A percentile compares a stretch with the other conserved stretches of the same genome.
These are phyloP conservation scores for Boletus edulis DNA, from an alignment of 768 basidiomycete species.

Conservation along the genomic window DNA sequence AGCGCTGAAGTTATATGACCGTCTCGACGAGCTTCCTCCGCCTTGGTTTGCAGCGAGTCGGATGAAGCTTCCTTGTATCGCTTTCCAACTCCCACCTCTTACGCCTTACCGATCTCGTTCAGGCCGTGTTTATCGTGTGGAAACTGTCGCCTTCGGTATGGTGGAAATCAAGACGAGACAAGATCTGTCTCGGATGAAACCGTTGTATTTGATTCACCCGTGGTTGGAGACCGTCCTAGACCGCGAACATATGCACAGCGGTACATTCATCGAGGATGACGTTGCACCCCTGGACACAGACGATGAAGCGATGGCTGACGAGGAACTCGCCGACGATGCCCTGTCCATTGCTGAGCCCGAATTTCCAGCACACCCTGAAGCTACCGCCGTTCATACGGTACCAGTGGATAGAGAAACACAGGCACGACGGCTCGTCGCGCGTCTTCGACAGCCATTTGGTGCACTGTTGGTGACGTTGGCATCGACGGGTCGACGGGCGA, in stretches of 20 bases:
- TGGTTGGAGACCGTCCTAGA: slow-evolving; percentile 3
- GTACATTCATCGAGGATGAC: background rate
- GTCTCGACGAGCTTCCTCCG: background rate
- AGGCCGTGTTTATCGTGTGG: background rate
- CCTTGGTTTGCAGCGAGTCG: background rate
- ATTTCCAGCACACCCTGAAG: too few relatives aligned
- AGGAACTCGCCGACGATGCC: background rate
- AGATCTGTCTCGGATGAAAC: background rate
- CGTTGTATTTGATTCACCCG: slow-evolving; percentile 1
- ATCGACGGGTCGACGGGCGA: background rate
- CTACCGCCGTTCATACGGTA: too few relatives aligned
- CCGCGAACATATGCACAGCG: background rate
- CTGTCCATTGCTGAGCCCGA: background rate
- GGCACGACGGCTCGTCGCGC: background rate
- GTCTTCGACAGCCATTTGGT: background rate
- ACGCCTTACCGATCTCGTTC: background rate
- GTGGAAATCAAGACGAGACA: background rate
- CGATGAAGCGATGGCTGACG: background rate
- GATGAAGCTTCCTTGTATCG: background rate
- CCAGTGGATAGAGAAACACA: background rate
- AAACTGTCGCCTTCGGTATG: background rate
- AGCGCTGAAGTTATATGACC: background rate
- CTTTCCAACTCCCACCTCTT: background rate
- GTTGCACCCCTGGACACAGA: background rate
- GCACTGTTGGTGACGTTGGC: background rate